Conservation (phyloP, 768 basidiomycete species). For the Leccinum rimulosum region DNA sequence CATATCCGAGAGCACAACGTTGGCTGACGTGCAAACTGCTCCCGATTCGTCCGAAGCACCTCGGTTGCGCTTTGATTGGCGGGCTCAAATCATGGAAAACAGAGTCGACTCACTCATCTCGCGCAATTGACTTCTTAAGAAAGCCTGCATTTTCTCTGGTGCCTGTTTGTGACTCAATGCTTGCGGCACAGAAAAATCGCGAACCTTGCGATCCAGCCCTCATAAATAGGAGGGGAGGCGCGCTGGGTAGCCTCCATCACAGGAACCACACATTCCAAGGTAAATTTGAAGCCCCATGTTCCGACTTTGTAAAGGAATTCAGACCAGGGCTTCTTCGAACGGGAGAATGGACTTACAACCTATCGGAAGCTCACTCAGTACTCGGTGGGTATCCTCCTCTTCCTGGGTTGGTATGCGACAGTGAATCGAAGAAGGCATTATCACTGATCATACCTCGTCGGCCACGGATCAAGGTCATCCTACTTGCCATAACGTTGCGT, state of each 20-base stretch:
- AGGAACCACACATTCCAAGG: conserved; percentile 41
- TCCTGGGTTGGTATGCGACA: conserved; percentile 44
- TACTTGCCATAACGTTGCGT: conserved; percentile 45
- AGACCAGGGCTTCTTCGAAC: background rate
- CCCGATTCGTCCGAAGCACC: conserved; percentile 41
- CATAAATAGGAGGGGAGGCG: conserved; percentile 45
- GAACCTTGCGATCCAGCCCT: conserved; percentile 51
- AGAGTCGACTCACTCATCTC: conserved; percentile 37
- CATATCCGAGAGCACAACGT: conserved; percentile 44
- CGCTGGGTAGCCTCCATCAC: conserved; percentile 41
- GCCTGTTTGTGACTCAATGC: conserved; percentile 26
- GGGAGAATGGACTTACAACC: conserved; percentile 38
- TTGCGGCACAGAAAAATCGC: conserved; percentile 33
- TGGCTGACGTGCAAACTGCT: conserved; percentile 37
- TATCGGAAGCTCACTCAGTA: conserved; percentile 38
- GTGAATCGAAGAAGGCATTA: conserved; percentile 23
- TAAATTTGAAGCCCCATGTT: conserved; percentile 44
- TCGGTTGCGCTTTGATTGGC: conserved; percentile 41
- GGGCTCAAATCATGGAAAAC: background rate
- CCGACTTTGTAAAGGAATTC: conserved; percentile 36
- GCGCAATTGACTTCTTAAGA: conserved; percentile 43
- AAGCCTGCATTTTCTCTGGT: conserved; percentile 41
- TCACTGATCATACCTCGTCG: conserved; percentile 12
- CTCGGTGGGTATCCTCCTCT: conserved; percentile 43
- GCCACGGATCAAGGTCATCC: background rate